Evolutionary conservation across 1,284 basidiomycete species (phyloP).

Genomic region (Kwoniella shivajii): DNA sequence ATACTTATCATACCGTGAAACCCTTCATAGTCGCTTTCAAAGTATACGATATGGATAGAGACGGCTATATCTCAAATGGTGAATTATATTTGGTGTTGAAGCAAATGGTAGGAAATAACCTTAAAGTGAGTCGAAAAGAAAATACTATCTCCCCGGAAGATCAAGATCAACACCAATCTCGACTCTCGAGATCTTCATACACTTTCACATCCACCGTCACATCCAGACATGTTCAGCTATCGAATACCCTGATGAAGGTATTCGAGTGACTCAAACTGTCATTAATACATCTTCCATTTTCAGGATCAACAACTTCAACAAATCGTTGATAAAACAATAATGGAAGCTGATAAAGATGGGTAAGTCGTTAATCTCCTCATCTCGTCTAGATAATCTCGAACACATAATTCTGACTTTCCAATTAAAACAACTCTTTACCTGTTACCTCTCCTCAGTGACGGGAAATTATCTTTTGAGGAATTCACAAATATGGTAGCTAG

Average conservation of each 20-base stretch:
- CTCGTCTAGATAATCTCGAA: background rate
- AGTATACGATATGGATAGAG: slow-evolving; percentile 97
- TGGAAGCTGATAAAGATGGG: slow-evolving; percentile 97
- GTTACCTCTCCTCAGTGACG: slow-evolving; percentile 63
- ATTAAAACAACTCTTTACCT: background rate
- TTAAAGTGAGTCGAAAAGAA: slow-evolving; percentile 84
- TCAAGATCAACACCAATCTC: too few relatives aligned
- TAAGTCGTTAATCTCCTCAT: slow-evolving; percentile 33
- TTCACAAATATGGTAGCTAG: slow-evolving; percentile 96
- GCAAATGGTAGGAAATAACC: slow-evolving; percentile 99
- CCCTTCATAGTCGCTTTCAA: slow-evolving; percentile 81
- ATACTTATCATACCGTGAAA: too few relatives aligned
- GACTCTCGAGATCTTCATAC: too few relatives aligned
- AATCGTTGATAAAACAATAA: slow-evolving; percentile 99
- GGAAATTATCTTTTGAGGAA: slow-evolving; percentile 95
- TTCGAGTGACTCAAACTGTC: too few relatives aligned
- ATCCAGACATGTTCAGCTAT: background rate
- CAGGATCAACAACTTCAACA: slow-evolving; percentile 98
- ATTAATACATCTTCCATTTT: too few relatives aligned
- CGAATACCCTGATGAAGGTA: background rate
- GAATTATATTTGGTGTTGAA: slow-evolving; percentile 97
- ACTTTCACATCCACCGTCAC: too few relatives aligned
- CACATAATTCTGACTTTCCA: background rate
- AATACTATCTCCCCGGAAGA: too few relatives aligned
- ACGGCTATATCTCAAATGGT: slow-evolving; percentile 97